Conservation (phyloP, 768 basidiomycete genomes). For the Asterophora lycoperdoides region DNA sequence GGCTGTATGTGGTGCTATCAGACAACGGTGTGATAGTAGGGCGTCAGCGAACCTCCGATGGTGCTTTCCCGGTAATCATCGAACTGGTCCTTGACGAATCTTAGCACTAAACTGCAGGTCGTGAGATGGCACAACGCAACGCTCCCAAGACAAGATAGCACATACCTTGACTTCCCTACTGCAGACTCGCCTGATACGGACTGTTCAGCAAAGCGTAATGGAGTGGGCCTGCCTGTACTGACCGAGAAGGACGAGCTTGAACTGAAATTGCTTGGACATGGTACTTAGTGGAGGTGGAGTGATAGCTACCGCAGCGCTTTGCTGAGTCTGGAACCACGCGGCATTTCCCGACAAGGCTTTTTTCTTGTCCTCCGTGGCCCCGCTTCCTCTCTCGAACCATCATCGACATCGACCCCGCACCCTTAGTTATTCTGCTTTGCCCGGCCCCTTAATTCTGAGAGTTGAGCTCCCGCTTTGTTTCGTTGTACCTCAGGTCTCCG, state of each 20-base stretch:
- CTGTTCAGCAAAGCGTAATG: constrained; percentile 10
- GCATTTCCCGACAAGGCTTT: constrained; percentile 29
- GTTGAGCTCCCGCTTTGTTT: constrained; percentile 25
- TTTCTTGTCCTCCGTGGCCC: constrained; percentile 2
- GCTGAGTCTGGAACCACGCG: constrained; percentile 25
- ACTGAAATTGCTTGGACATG: constrained; percentile 93
- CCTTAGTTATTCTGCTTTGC: constrained; percentile 15
- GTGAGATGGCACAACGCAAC: constrained; percentile 21
- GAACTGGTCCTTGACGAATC: constrained; percentile 96
- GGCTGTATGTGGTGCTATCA: constrained; percentile 43
- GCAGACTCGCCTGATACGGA: constrained; percentile 80
- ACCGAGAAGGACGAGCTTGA: constrained; percentile 97
- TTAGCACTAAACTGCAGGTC: constrained; percentile 73
- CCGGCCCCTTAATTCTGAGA: constrained; percentile 22
- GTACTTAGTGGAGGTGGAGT: constrained; percentile 29
- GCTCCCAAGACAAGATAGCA: constrained; percentile 19
- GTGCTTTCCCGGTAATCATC: constrained; percentile 95
- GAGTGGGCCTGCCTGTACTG: constrained; percentile 20
- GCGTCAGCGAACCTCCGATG: constrained; percentile 63
- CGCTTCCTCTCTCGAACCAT: constrained; percentile 28
- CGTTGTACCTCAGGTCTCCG: constrained; percentile 14
- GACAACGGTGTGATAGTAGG: not conserved
- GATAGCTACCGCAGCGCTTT: constrained; percentile 22
- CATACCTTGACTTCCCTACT: constrained; percentile 92
- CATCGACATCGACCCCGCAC: constrained; percentile 37